Base-by-base conservation (phyloP, 371 early-diverging fungal genomes). In the Sporodiniella umbellata region DNA sequence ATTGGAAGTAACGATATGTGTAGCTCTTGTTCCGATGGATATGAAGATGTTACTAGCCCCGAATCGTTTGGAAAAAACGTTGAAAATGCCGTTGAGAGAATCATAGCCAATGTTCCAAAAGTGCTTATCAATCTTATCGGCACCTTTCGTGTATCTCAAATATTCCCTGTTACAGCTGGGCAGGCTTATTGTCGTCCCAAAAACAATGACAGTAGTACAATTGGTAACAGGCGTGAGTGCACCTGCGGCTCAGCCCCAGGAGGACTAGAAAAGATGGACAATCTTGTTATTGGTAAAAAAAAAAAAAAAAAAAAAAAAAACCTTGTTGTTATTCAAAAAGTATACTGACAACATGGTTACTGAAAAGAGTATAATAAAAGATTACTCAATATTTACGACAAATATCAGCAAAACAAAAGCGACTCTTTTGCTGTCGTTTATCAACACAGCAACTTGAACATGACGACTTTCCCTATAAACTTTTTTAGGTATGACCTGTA, bases 1-100 rank as follows among this genome's bases (percentile, higher is more conserved):
- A 69, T 69, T 23, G 73, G 70, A 11, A 66, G 67, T 46, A 67
- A 62, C 25, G 67, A 67, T 53, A 59, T 59, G 52, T 67, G 67
- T 35, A 45, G 50, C 2, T 40, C 60, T 10, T 60, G 60, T 45
- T 33, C 38, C 8, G 19, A 26, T 3, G 28, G 24, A 2, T 52
- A 52, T 12, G 17, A 23, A 19, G 23, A 55, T 18, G 35, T 51
- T 4, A 45, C 45, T 0, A 59, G 58, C 0, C 66, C 66, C 8
- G 58, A 62, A 6, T 46, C 48, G 4, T 62, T 46, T 51, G 66
- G 56, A 0, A 31, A 22, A 19, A 48, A 66, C 46, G 42, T 66
- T 1, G 59, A 55, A 17, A 42, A 40, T n/a, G 62, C 56, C 2
- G 15, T 66, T 12, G 40, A 54, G 4, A 51, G 53, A 21, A 62